Evolutionary conservation across 352 stramenopile genomes (phyloP), one percentile per base, ranked within the genome.

Genomic region (Globisporangium barbulae): DNA sequence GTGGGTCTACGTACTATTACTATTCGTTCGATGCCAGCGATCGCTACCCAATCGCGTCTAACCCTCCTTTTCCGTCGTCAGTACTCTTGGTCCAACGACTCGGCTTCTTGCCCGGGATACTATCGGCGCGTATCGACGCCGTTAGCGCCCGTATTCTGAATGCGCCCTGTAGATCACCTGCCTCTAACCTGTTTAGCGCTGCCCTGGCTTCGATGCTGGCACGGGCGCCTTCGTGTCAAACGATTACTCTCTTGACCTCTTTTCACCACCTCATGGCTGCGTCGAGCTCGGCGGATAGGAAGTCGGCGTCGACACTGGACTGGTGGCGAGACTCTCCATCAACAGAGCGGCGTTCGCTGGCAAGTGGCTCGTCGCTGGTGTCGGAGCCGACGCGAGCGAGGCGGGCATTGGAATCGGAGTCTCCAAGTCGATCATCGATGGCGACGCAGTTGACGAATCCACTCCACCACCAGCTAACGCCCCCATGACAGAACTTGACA

Each of bases 401-500:
- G 71, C 62, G 21, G 77, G 77, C 74, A 85, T 82, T 2, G 77
- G 77, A 58, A 85, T 79, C 17, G 77, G 71, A 8, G 73, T 76
- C 55, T 85, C 77, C 33, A 78, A 72, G 48, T 79, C 67, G 25
- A 83, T 71, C n/a, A 77, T 64, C 49, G 74, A 67, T 52, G 71
- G 64, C 13, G 72, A 65, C 45, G 70, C 70, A 59, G 78, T 70
- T 31, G 53, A 44, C 1, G 68, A 21, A 63, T 65, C 28, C 70
- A 72, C 9, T 73, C 60, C 50, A 49, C 60, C 50, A 49, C 57
- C 65, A 69, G 35, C 76, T 49, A 56, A 76, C 50, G 0, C 42
- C 19, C 19, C 63, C 67, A 52, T 53, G 71, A 47, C 45, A 73
- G 57, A 61, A 65, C 17, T 53, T 17, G 19, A 59, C 21, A 22